Evolutionary conservation across 129 eudicot genomes (phyloP), one percentile per base, ranked within the genome.

Genomic region (Deinandra increscens): DNA sequence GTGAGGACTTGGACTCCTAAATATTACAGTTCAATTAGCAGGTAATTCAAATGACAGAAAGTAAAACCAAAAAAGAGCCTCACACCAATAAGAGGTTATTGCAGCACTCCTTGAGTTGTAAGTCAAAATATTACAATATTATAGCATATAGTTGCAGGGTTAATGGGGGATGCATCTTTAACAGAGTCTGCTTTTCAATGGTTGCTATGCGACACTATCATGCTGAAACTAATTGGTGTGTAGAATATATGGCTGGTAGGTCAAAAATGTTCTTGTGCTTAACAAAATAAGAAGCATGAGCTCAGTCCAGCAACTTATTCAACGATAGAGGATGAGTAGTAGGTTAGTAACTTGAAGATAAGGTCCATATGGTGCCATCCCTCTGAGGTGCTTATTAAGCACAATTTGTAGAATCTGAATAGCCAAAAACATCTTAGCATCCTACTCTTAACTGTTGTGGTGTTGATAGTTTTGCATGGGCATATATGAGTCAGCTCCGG

Each of bases 1-100:
- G 81, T 76, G 76, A 86, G 81, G 79, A 80, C 82, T 64, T 70
- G 98, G 76, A 86, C 80, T 72, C 91, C 97, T 90, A 77, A 74
- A 76, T 37, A 60, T 63, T 15, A 62, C 20, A 43, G 59, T 64
- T 62, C 26, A 64, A 20, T 65, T 13, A 71, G 60, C 60, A 3
- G 31, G 3, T 26, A 26, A n/a, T n/a, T n/a, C n/a, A n/a, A 43
- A 23, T 36, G 42, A 73, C 2, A 15, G 37, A 43, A 66, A 48
- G 51, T 23, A 54, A 45, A 51, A 36, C 17, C 55, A 56, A n/a
- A 67, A 48, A 51, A 29, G 14, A 58, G 17, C 7, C 34, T 39
- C 42, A 13, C 29, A 56, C 44, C 29, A 18, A 45, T 60, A 49
- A 34, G 74, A 54, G 33, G 22, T 34, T 23, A 66, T 34, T 39